Conservation (phyloP, 371 early-diverging fungal genomes). For the Entomophthora muscae region DNA sequence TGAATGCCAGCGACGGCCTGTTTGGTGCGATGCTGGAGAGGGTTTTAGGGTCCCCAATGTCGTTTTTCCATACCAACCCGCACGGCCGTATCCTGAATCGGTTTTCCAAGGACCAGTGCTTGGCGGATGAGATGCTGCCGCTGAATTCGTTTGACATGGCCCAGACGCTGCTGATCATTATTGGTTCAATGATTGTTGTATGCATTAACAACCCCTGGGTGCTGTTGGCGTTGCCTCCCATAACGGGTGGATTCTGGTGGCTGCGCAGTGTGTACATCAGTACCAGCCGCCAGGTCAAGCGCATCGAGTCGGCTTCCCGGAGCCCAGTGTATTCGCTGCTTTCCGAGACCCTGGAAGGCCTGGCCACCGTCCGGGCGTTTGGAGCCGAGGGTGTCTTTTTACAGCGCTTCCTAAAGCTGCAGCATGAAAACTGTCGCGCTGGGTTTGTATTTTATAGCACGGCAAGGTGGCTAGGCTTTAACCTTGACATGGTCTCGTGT, state of each 20-base stretch:
- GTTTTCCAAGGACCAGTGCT: constrained; percentile 51
- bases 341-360: constrained; percentile 47
- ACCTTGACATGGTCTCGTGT: constrained; percentile 33
- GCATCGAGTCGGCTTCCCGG: constrained; percentile 59
- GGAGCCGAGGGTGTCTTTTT: constrained; percentile 32
- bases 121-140: constrained; percentile 44
- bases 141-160: constrained; percentile 15
- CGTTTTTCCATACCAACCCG: constrained; percentile 59
- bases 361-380: constrained; percentile 41
- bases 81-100: constrained; percentile 50
- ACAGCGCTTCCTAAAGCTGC: constrained; percentile 20
- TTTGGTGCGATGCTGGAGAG: constrained; percentile 22
- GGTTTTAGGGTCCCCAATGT: constrained; percentile 44
- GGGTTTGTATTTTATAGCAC: constrained; percentile 18
- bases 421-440: constrained; percentile 35
- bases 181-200: constrained; percentile 34
- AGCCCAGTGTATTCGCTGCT: constrained; percentile 49
- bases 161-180: constrained; percentile 29
- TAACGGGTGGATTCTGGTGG: constrained; percentile 14
- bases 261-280: neutral
- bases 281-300: constrained; percentile 36
- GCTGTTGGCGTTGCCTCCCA: constrained; percentile 20
- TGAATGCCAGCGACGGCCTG: constrained; percentile 18
- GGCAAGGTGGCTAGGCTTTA: constrained; percentile 29
- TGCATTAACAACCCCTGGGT: constrained; percentile 32